A percentile compares a stretch with the other conserved stretches of the same genome.
phyloP scores from a whole-genome alignment of 108 stramenopile species.

The Pseudonitzschia multistriata region DNA sequence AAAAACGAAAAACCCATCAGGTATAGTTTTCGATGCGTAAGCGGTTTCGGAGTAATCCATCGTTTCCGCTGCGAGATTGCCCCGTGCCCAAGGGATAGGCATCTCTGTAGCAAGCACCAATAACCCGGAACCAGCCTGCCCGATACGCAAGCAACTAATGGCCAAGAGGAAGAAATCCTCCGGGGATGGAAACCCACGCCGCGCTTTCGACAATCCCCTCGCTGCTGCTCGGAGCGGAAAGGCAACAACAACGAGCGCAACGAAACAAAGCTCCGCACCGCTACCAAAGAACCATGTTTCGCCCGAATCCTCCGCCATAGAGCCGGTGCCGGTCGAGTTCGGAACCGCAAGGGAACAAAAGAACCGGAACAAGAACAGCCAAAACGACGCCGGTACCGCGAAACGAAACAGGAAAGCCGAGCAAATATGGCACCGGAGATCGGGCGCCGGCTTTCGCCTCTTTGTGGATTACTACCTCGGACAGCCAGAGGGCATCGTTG shows the following conservation, averaged over 20 bases:
- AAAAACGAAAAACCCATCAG: no score
- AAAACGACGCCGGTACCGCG: neutral
- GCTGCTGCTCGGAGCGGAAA: conserved; percentile 8
- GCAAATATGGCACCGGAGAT: conserved; percentile 63
- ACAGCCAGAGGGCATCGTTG: conserved; percentile 56
- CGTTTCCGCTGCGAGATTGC: no score
- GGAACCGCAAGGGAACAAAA: neutral
- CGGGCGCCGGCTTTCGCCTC: conserved; percentile 56
- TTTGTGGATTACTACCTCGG: conserved; percentile 64
- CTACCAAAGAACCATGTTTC: neutral
- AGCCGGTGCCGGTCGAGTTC: neutral
- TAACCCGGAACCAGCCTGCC: no score
- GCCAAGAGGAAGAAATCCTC: neutral
- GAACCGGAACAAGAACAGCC: neutral
- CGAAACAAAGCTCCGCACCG: neutral
- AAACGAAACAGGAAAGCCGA: conserved; percentile 1
- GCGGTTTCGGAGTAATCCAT: no score
- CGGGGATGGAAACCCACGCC: no score
- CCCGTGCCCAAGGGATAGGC: no score
- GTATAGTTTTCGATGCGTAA: no score
- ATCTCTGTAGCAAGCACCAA: no score
- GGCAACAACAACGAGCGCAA: neutral
- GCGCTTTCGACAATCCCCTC: conserved; percentile 7
- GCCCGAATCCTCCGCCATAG: neutral
- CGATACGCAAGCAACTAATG: no score